Percentiles rank a stretch among this genome's conserved stretches.
Evolutionary conservation across 1,284 basidiomycete species (phyloP).

Genomic region (Marasmius fiardii): DNA sequence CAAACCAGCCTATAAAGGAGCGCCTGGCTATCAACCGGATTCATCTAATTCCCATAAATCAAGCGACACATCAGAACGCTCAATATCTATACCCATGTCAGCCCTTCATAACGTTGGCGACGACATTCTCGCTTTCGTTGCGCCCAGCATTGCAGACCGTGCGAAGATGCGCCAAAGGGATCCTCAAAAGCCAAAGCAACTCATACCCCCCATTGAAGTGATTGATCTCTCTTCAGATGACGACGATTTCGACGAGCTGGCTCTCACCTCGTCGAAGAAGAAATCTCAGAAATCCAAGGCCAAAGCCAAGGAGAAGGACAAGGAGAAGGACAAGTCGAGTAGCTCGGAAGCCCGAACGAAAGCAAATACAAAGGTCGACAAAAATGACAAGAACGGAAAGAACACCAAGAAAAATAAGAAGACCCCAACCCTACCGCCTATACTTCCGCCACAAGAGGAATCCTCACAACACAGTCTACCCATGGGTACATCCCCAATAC

Average conservation of each 20-base stretch:
- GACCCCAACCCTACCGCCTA: not conserved
- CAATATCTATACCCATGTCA: not conserved
- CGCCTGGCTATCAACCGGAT: not conserved
- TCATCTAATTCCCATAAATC: not conserved
- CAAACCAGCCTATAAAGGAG: not conserved
- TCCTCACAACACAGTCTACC: not conserved
- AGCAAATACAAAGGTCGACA: not conserved
- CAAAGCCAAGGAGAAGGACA: not conserved
- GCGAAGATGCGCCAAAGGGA: not conserved
- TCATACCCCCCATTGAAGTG: not conserved
- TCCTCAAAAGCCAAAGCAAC: not conserved
- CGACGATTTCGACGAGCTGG: not conserved
- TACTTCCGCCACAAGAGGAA: not conserved
- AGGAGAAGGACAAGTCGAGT: not conserved
- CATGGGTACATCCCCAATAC: not conserved
- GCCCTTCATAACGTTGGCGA: not conserved
- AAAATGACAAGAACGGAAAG: no score
- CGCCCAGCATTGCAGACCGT: not conserved
- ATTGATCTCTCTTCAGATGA: not conserved
- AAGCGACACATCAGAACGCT: not conserved
- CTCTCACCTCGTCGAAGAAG: not conserved
- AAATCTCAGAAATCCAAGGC: not conserved
- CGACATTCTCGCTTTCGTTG: not conserved
- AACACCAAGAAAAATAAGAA: not conserved
- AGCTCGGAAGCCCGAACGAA: not conserved